phyloP scores from a whole-genome alignment of 129 eudicot species.

The Oenanthe sinensis region DNA sequence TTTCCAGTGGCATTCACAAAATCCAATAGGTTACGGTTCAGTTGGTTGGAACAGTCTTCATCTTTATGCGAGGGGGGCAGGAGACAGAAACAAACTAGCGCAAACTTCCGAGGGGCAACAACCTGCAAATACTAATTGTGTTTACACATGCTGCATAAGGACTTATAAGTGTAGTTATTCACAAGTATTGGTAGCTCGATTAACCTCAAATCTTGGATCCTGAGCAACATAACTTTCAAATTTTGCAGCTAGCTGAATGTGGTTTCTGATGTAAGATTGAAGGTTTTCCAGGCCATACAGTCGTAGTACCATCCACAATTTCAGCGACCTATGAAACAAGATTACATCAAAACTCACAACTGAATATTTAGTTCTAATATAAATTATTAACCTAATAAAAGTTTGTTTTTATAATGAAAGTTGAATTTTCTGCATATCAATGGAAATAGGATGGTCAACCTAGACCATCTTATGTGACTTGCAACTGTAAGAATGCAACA shows the following conservation, averaged over 20 bases:
- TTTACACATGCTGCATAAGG: background rate
- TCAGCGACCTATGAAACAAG: slow-evolving; percentile 56
- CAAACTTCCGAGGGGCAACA: slow-evolving; percentile 64
- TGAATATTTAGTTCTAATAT: background rate
- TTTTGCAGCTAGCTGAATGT: slow-evolving; percentile 58
- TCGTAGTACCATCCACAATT: slow-evolving; percentile 95
- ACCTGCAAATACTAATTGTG: slow-evolving; percentile 35
- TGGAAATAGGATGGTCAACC: too few species aligned
- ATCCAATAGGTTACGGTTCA: slow-evolving; percentile 69
- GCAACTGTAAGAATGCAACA: too few species aligned
- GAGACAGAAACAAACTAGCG: slow-evolving; percentile 84
- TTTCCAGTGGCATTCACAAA: slow-evolving; percentile 81
- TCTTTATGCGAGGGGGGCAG: slow-evolving; percentile 45
- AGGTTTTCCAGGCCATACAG: slow-evolving; percentile 82
- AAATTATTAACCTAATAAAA: too few species aligned
- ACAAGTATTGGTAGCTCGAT: background rate
- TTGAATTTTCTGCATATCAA: too few species aligned
- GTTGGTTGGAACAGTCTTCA: slow-evolving; percentile 38
- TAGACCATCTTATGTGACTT: too few species aligned
- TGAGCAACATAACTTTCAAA: slow-evolving; percentile 66
- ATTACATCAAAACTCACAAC: background rate
- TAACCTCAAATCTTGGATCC: slow-evolving; percentile 86
- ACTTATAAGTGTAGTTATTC: background rate
- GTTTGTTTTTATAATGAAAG: too few species aligned
- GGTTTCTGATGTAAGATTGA: slow-evolving; percentile 86